A percentile compares a stretch with the other conserved stretches of the same genome.
phyloP scores from a whole-genome alignment of 805 yeast species.

The Saccharomycopsis lassenensis region DNA sequence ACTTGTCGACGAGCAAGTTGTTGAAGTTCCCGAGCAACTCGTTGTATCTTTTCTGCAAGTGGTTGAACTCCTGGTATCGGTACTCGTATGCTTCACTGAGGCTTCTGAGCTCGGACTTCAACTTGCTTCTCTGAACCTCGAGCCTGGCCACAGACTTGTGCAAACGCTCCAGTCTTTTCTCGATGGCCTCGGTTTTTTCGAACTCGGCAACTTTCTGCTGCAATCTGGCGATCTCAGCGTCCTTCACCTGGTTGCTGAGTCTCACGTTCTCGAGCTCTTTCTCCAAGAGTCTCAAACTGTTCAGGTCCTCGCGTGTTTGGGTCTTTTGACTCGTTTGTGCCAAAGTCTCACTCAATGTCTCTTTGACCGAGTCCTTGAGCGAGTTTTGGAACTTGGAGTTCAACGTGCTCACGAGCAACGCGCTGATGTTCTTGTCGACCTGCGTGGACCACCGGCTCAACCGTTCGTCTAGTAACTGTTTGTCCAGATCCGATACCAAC shows the following conservation, averaged over 20 bases:
- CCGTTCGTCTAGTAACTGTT: slow-evolving; percentile 7
- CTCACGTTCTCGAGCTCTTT: slow-evolving; percentile 4
- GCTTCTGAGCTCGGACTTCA: slow-evolving; percentile 6
- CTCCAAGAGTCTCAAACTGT: neutral
- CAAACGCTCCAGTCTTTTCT: neutral
- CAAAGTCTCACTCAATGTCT: slow-evolving; percentile 5
- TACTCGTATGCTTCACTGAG: slow-evolving; percentile 5
- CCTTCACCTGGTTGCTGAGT: slow-evolving; percentile 4
- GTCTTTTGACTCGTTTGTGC: neutral
- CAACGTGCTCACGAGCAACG: slow-evolving; percentile 10
- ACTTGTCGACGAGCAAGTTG: slow-evolving; percentile 13
- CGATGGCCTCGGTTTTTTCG: neutral
- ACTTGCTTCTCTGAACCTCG: neutral
- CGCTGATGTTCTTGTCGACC: slow-evolving; percentile 17
- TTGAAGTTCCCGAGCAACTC: slow-evolving; percentile 7
- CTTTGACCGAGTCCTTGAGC: slow-evolving; percentile 9
- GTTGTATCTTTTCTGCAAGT: slow-evolving; percentile 6
- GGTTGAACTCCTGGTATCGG: slow-evolving; percentile 8
- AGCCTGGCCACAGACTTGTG: neutral
- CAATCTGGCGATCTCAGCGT: slow-evolving; percentile 3
- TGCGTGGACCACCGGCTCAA: slow-evolving; percentile 11
- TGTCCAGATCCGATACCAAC: slow-evolving; percentile 10
- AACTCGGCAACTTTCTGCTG: slow-evolving; percentile 1
- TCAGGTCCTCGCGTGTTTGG: neutral
- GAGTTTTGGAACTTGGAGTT: slow-evolving; percentile 13